Evolutionary conservation across 352 stramenopile genomes (phyloP), one percentile per base, ranked within the genome.

Genomic region (Thalassiosira mediterranea): DNA sequence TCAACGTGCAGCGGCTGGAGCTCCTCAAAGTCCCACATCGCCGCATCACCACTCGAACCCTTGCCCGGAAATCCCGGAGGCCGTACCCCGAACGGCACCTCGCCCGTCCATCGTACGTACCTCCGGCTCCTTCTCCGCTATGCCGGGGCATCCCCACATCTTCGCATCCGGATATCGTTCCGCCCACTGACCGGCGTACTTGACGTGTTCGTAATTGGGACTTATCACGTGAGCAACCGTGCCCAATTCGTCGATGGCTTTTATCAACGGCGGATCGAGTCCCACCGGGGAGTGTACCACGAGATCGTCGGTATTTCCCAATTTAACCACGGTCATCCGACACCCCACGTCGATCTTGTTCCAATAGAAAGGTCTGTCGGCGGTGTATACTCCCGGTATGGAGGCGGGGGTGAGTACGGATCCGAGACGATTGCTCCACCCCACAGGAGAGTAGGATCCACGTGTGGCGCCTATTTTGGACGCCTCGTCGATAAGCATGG

Each of bases 161-260:
- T 83, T 88, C 3, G 86, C 88, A 38, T 91, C 63, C 7, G 83
- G 78, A 78, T 88, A 91, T 8, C 62, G 62, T 23, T 79, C 15
- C n/a, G 59, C 58, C 88, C 88, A 93, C 40, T 86, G 48, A 13
- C 59, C 13, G 23, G 84, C 86, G 78, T 77, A 93, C 42, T 91
- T 93, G 5, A 93, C 54, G 72, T 93, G 88, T 62, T 93, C 88
- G 61, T 91, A 91, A 66, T 93, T 93, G 0, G 88, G 86, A 31
- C 76, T 86, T 15, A 93, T 82, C 19, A 91, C 70, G 68, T 92
- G 83, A 34, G 74, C 69, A 1, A 93, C 84, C 17, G 10, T 81
- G 3, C 87, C 87, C 17, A 91, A 52, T 44, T 83, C 78, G 0
- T 84, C 60, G 0, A 91, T 19, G 0, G 77, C 75, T n/a, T 77